Conservation (phyloP, 371 early-diverging fungal species). For the Mortierella sp. region DNA sequence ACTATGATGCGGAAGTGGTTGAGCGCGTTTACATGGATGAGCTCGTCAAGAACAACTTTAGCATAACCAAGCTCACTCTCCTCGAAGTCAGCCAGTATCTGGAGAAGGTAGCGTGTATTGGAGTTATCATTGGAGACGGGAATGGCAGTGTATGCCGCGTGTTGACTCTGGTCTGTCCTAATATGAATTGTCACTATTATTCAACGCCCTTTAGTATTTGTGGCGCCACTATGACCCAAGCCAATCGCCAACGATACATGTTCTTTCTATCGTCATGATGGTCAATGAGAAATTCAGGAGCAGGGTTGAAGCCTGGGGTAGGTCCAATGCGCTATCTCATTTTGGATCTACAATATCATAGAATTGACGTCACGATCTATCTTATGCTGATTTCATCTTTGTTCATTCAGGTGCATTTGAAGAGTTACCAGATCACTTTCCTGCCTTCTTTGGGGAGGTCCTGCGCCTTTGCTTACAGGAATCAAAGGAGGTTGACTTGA, state of each 20-base stretch:
- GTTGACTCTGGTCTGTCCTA: too few relatives aligned
- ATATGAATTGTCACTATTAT: too few relatives aligned
- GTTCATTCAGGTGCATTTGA: slow-evolving; percentile 60
- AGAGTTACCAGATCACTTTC: slow-evolving; percentile 67
- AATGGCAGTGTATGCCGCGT: too few relatives aligned
- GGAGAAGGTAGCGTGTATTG: slow-evolving; percentile 71
- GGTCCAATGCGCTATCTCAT: slow-evolving; percentile 1
- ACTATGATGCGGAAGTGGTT: slow-evolving; percentile 70
- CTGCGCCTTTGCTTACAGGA: slow-evolving; percentile 61
- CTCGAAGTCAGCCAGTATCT: slow-evolving; percentile 85
- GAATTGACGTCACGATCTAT: not conserved
- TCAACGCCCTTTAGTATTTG: slow-evolving; percentile 65
- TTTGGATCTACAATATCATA: too few relatives aligned
- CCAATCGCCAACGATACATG: slow-evolving; percentile 65
- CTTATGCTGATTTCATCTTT: not conserved
- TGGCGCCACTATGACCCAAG: slow-evolving; percentile 78
- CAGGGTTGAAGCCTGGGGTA: slow-evolving; percentile 73
- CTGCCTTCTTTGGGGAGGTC: slow-evolving; percentile 68
- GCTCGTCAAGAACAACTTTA: slow-evolving; percentile 65
- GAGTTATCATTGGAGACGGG: not conserved
- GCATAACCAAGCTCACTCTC: slow-evolving; percentile 67
- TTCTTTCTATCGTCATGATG: slow-evolving; percentile 84
- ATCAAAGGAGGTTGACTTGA: slow-evolving; percentile 50
- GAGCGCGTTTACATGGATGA: slow-evolving; percentile 70
- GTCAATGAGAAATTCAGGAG: slow-evolving; percentile 89